Base-by-base conservation (phyloP, 2,329 filamentous ascomycete genomes). In the Stagonosporopsis vannaccii region DNA sequence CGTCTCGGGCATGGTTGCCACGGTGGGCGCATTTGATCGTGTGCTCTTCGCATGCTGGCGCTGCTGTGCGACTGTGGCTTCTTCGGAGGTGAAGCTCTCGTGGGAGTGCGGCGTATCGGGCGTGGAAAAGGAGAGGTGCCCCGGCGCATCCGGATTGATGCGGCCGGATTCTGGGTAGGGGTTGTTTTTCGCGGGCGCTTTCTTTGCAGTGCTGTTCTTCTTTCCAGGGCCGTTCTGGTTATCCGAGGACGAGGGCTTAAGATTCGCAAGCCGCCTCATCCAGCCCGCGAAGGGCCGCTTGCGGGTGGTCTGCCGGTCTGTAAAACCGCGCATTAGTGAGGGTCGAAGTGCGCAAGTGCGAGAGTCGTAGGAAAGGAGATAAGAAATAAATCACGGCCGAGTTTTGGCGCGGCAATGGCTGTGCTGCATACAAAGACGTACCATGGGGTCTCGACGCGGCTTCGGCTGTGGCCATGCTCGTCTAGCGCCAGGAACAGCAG, bases 241-340 rank as follows among this genome's bases (percentile, higher is more conserved):
- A 58, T 86, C 83, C 61, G 84, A 86, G 28, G 88, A 90, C 2
- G 88, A 89, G 4, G 87, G 88, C 77, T 96, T 97, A 78, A 97
- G 89, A 75, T 89, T 94, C 59, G 92, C 88, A 54, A 98, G 85
- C 71, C 93, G 93, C 82, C 93, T 96, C 82, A 99, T 92, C 90
- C 94, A 96, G 65, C 88, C 91, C 42, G 93, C 86, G 74, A 98
- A 98, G 22, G 93, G 94, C 62, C 91, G 87, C 67, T 92, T 89
- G 63, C 92, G 90, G 82, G 65, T 87, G 85, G 75, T 92, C 90
- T 92, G 77, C 66, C 60, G 77, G 47, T 56, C 53, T 56, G 37
- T 56, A 36, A 28, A 56, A 15, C 53, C 53, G 50, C 54, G 56
- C 52, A 65, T 72, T 51, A 71, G 71, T 67, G 37, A 30, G 30